Base-by-base conservation (phyloP, 495 filamentous ascomycete genomes). In the Xylaria acuta region DNA sequence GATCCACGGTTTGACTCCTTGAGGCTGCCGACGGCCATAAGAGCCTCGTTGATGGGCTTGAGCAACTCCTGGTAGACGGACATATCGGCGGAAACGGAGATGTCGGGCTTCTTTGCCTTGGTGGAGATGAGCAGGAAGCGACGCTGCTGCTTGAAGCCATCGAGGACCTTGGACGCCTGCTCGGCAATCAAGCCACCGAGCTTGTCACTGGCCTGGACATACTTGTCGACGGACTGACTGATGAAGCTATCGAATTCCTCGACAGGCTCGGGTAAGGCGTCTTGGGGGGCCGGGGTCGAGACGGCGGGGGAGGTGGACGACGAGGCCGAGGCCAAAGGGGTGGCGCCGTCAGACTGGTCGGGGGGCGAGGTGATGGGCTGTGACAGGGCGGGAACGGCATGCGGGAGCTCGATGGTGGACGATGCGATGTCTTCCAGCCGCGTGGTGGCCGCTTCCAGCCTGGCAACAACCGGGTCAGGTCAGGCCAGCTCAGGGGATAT, bases 371-470 rank as follows among this genome's bases (percentile, higher is more conserved):
- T 70, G 69, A 78, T 66, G 59, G 80, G 74, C 27, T 86, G 73
- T 14, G 83, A 79, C 40, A 82, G 73, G 30, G 78, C 78, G 73
- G 82, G 82, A 47, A 82, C 73, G 53, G 79, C 82, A 75, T 87
- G 86, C 38, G 88, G 81, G 18, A 86, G 79, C 69, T 90, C 88
- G 75, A 87, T 86, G 64, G 92, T 85, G 34, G 91, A 89, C 75
- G 92, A 90, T 27, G 94, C 94, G 78, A 98, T 96, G 81, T 99
- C 96, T 86, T 99, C 96, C 71, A 99, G 88, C 72, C 97, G 91
- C 74, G 94, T 95, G 73, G 96, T 98, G 51, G 96, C 96, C 79
- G 96, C 96, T 87, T 99, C 96, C 74, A 99, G 92, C 85, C 96
- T 99, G 81, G n/a, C n/a, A 60, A 22, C 20, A 40, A n/a, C 3